Evolutionary conservation across 192 early-diverging fungal genomes (phyloP).

Genomic region (Mycoemilia scoparia): DNA sequence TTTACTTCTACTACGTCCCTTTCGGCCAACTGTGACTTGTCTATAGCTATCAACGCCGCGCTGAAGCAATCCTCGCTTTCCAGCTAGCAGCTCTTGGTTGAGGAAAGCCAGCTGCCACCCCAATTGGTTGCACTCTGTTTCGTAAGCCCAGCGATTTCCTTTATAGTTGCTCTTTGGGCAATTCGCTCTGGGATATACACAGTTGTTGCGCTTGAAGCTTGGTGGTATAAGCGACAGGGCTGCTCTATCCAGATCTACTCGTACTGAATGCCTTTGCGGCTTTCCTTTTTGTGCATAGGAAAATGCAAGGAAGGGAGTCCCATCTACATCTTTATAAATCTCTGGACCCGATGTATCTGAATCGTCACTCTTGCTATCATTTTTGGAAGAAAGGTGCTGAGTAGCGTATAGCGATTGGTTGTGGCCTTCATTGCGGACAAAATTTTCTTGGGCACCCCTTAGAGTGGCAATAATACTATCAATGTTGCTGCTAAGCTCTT

Average conservation of each 20-base stretch:
- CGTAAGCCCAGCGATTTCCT: constrained; percentile 74
- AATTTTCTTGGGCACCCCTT: too few species aligned
- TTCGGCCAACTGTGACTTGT: constrained; percentile 45
- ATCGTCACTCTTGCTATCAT: too few species aligned
- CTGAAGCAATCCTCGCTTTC: constrained; percentile 60
- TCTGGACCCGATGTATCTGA: too few species aligned
- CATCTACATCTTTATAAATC: constrained; percentile 9
- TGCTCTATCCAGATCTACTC: constrained; percentile 49
- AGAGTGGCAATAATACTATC: too few species aligned
- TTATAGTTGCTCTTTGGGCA: constrained; percentile 37
- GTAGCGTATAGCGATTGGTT: too few species aligned
- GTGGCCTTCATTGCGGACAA: too few species aligned
- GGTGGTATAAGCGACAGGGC: constrained; percentile 21
- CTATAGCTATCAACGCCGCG: constrained; percentile 69
- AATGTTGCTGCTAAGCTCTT: too few species aligned
- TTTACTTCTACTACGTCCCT: constrained; percentile 58
- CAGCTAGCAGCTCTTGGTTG: constrained; percentile 43
- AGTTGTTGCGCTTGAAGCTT: constrained; percentile 55
- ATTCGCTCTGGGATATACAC: constrained; percentile 70
- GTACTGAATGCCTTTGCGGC: constrained; percentile 38
- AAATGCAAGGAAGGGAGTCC: constrained; percentile 19
- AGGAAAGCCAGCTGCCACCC: constrained; percentile 72
- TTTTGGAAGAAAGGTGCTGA: too few species aligned
- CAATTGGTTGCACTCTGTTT: constrained; percentile 66
- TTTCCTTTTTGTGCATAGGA: constrained; percentile 38